Evolutionary conservation across 768 basidiomycete genomes (phyloP).

Genomic region (Hygrophoropsis aurantiaca): DNA sequence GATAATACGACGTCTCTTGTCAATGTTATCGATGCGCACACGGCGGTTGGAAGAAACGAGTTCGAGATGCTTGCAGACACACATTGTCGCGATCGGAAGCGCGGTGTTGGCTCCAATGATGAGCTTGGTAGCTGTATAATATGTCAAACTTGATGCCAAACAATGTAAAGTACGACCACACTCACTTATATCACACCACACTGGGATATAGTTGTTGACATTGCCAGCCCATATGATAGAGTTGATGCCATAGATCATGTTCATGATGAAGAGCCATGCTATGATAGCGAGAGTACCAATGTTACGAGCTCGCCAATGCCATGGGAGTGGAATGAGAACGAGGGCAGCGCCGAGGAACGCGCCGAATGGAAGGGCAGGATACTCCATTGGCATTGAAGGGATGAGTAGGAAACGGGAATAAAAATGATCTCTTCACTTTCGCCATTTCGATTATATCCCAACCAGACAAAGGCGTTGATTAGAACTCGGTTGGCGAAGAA

Average conservation of each 20-base stretch:
- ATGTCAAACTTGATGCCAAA: not conserved
- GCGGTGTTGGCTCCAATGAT: conserved; percentile 22
- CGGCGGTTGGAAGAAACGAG: conserved; percentile 28
- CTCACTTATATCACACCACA: conserved; percentile 53
- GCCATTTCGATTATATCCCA: too few species aligned
- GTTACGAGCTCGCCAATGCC: conserved; percentile 29
- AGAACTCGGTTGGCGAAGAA: too few species aligned
- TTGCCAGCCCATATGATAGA: conserved; percentile 43
- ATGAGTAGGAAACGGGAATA: too few species aligned
- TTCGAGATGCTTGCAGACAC: conserved; percentile 27
- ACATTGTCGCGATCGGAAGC: conserved; percentile 24
- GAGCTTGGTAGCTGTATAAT: conserved; percentile 28
- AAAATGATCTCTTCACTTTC: too few species aligned
- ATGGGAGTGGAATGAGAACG: conserved; percentile 37
- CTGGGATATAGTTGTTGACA: conserved; percentile 20
- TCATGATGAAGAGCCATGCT: conserved; percentile 34
- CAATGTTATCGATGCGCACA: conserved; percentile 10
- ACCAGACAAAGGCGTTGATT: too few species aligned
- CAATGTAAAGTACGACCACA: not conserved
- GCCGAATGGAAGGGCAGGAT: conserved; percentile 25
- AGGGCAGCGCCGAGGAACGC: conserved; percentile 34
- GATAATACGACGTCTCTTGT: conserved; percentile 30
- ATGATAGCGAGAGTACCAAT: conserved; percentile 32
- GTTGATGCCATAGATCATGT: conserved; percentile 38
- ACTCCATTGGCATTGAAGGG: conserved; percentile 9